Evolutionary conservation across 2,329 filamentous ascomycete species (phyloP), one percentile per base, ranked within the genome.

Genomic region (Elsinoe fawcettii): DNA sequence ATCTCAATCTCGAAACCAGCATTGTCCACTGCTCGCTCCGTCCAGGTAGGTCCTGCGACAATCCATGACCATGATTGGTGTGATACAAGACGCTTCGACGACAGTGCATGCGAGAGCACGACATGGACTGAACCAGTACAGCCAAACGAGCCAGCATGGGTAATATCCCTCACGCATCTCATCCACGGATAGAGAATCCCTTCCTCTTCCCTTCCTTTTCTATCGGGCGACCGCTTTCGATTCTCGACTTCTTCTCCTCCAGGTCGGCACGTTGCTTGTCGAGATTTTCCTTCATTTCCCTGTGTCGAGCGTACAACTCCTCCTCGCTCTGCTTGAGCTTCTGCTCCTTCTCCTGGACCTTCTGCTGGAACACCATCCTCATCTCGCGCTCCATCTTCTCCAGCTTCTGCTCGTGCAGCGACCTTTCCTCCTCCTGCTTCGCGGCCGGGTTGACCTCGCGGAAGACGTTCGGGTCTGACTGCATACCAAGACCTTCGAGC

Each of bases 351-450:
- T 99, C 93, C 64, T 90, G 85, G 30, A 99, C 93, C 87, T 99
- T 99, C 74, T 99, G 93, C 75, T 97, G 93, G 90, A 99, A 99
- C 66, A 99, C 93, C 89, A 96, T 96, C 89, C 99, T 99, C 93
- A 99, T 99, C 76, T 99, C 93, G 70, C 90, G 85, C 77, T 99
- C 93, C 93, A 99, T 99, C 89, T 99, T 99, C 75, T 92, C 90
- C 67, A 99, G 89, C 82, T 99, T 99, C 82, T 96, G 91, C 78
- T 99, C 93, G 82, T 99, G 93, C 66, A 99, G 81, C 63, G 88
- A 86, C 69, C 93, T 90, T 81, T 99, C 93, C 78, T 99, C 93
- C 75, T 99, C 93, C 77, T 99, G 93, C 86, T 99, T 99, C 77
- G 97, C 93, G 47, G 93, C 92, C 62, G 93, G 93, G 83, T 99